phyloP scores from a whole-genome alignment of 2,329 filamentous ascomycete species.

The Dothiorella sarmentorum region DNA sequence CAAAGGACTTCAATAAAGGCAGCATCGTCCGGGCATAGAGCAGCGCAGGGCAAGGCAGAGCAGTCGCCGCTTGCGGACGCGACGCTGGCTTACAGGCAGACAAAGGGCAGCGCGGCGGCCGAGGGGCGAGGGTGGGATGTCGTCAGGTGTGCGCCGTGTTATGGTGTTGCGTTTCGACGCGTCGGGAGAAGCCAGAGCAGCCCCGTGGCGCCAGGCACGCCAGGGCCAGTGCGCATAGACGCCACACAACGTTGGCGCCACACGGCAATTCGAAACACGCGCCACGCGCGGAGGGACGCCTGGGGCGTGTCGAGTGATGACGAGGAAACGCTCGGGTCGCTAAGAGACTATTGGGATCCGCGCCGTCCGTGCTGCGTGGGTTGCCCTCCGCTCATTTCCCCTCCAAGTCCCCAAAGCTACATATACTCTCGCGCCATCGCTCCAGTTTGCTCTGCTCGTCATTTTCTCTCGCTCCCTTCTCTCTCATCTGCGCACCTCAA shows the following conservation, averaged over 20 bases:
- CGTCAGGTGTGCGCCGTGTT: neutral
- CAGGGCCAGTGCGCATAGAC: neutral
- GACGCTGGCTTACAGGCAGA: neutral
- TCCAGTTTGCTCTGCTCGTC: neutral
- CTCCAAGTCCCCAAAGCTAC: constrained; percentile 5
- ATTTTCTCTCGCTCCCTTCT: neutral
- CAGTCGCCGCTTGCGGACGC: constrained; percentile 13
- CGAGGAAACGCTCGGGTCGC: constrained; percentile 9
- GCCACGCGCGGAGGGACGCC: neutral
- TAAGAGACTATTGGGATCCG: constrained; percentile 9
- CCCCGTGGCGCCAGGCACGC: neutral
- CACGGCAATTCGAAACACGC: neutral
- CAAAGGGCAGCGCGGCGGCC: neutral
- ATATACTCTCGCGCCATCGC: constrained; percentile 7
- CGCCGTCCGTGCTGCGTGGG: neutral
- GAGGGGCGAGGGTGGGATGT: neutral
- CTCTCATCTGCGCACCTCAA: neutral
- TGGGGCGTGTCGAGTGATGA: neutral
- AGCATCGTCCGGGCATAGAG: constrained; percentile 17
- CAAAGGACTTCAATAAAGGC: constrained; percentile 17
- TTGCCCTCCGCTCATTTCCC: constrained; percentile 17
- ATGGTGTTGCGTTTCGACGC: constrained; percentile 14
- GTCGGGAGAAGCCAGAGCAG: neutral
- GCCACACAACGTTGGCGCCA: constrained; percentile 1
- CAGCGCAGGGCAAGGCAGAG: neutral